Percentiles rank a stretch among this genome's conserved stretches.
These are phyloP conservation scores for Erodium maritimum DNA, from an alignment of 345 rosid genomes.

Conservation along the genomic window DNA sequence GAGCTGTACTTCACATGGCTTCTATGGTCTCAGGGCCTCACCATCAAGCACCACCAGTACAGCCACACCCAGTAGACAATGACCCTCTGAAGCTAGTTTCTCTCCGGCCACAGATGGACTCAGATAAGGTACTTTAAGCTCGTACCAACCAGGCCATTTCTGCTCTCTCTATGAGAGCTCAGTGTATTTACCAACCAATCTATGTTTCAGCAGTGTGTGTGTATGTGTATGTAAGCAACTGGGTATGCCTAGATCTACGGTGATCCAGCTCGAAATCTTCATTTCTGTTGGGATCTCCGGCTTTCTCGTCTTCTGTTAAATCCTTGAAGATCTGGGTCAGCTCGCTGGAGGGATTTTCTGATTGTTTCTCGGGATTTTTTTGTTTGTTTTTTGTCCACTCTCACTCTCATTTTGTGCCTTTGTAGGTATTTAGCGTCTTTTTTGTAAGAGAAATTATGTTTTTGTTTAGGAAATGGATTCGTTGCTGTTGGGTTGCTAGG, in stretches of 20 bases:
- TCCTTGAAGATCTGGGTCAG: slow-evolving; percentile 11
- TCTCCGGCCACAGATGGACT: slow-evolving; percentile 29
- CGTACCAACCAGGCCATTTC: not conserved
- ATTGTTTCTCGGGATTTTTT: no score
- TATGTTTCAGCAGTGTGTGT: no score
- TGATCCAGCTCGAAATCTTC: slow-evolving; percentile 10
- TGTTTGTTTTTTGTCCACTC: no score
- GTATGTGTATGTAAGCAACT: slow-evolving; percentile 9
- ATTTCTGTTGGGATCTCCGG: slow-evolving; percentile 2
- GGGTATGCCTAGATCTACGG: slow-evolving; percentile 22
- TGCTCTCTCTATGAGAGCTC: no score
- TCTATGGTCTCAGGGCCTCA: no score
- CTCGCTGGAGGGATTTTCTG: not conserved
- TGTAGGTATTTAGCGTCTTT: no score
- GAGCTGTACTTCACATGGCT: slow-evolving; percentile 51
- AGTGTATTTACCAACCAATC: no score
- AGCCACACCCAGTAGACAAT: slow-evolving; percentile 13
- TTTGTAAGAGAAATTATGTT: no score
- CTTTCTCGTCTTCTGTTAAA: slow-evolving; percentile 2
- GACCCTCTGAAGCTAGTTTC: slow-evolving; percentile 19
- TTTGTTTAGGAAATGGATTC: no score
- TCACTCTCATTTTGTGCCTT: not conserved
- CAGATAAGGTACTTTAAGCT: slow-evolving; percentile 32
- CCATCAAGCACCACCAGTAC: slow-evolving; percentile 26
- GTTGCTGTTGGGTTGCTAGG: not conserved